Conservation (phyloP, 306 rosid species). For the Vigna reflexopilosa region DNA sequence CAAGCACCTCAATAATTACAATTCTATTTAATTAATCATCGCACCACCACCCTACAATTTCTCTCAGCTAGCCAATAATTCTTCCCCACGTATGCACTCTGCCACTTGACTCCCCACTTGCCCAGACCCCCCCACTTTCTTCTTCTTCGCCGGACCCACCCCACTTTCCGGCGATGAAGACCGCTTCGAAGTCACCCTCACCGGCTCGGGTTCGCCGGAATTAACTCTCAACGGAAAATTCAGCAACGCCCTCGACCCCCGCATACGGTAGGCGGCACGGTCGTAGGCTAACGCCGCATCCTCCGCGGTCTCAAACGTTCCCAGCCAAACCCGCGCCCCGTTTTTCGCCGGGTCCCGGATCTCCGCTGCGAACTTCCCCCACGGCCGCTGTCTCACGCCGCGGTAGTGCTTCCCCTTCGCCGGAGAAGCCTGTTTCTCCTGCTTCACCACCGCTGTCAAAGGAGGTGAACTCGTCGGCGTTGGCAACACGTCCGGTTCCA, state of each 20-base stretch:
- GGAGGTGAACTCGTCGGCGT: not conserved
- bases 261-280: constrained; percentile 87
- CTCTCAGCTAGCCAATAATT: constrained; percentile 40
- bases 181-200: constrained; percentile 77
- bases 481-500: constrained; percentile 57
- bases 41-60: not conserved
- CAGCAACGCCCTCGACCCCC: constrained; percentile 85
- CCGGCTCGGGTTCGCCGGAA: constrained; percentile 97
- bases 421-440: constrained; percentile 38
- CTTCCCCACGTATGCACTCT: constrained; percentile 40
- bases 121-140: constrained; percentile 44
- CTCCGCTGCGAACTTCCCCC: constrained; percentile 99
- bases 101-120: constrained; percentile 47
- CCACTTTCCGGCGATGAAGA: constrained; percentile 57
- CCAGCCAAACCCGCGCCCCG: constrained; percentile 97
- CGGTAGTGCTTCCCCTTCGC: constrained; percentile 89
- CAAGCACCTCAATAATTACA: constrained; percentile 48
- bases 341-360: constrained; percentile 96
- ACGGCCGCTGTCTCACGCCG: constrained; percentile 91
- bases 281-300: constrained; percentile 97
- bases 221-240: constrained; percentile 89
- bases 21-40: constrained; percentile 21
- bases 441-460: not conserved
- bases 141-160: constrained; percentile 61
- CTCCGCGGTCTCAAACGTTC: constrained; percentile 94